Base-by-base conservation (phyloP, 2,329 filamentous ascomycete genomes). In the Claviceps sp. region DNA sequence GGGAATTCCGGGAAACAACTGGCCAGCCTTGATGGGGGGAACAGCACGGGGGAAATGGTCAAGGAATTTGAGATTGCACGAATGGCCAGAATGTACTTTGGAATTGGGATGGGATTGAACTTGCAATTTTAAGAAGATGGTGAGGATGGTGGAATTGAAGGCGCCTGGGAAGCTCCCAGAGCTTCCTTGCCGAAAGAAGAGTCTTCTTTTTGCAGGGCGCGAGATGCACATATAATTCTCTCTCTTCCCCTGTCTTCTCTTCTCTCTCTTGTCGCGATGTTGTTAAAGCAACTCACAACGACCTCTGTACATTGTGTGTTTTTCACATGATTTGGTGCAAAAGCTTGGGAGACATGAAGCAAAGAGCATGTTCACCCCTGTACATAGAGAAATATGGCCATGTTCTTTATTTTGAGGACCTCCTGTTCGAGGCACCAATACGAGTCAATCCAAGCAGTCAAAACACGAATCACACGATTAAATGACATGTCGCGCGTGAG, bases 51-150 rank as follows among this genome's bases (percentile, higher is more conserved):
- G 14, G 40, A n/a, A 34, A 48, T 37, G 50, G 55, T 45, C 53
- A 55, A 55, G 59, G 55, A 62, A 64, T 57, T 55, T 58, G 59
- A 67, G 62, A 67, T 63, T 67, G 62, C 62, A 48, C 65, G 61
- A 61, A 48, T 53, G 58, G 59, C 57, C 55, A 37, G 50, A 8
- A 30, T 52, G 44, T 38, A 48, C 43, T 34, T 16, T 44, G 6
- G 40, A 24, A 46, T 26, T 22, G 22, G 41, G 26, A 53, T 47
- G n/a, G 26, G 44, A 20, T 16, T 22, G 5, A 49, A 46, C 45
- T 34, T 22, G 46, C 41, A 42, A 16, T 26, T 40, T 34, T 30
- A 16, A 20, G 41, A 26, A 45, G 30, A 38, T 43, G 48, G 47
- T 49, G n/a, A 26, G 46, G 51, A 47, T 48, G 22, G 9, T 16